A percentile compares a stretch with the other conserved stretches of the same genome.
Conservation (phyloP, 139 green algal species). For the Chlorella vulgaris region DNA sequence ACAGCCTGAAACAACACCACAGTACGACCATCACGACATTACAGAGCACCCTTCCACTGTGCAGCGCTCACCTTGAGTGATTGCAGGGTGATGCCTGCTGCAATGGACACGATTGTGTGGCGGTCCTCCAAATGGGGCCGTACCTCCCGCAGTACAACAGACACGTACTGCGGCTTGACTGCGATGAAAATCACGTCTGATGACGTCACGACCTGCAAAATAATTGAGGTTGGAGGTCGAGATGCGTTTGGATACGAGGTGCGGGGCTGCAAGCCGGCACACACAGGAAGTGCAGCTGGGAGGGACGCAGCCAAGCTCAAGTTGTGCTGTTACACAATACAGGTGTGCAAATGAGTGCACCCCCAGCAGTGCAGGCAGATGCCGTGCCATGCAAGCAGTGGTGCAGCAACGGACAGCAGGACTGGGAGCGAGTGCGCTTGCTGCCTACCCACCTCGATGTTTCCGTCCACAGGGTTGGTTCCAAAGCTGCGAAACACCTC, state of each 20-base stretch:
- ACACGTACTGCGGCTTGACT: conserved; percentile 93
- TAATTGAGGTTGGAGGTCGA: not conserved
- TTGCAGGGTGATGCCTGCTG: conserved; percentile 86
- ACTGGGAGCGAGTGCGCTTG: too few relatives aligned
- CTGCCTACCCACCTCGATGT: conserved; percentile 59
- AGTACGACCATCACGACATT: not conserved
- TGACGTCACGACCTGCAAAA: conserved; percentile 63
- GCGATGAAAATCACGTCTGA: conserved; percentile 90
- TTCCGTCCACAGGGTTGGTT: conserved; percentile 42
- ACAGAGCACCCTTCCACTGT: not conserved
- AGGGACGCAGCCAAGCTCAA: too few relatives aligned
- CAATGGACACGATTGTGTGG: conserved; percentile 91
- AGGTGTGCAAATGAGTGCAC: too few relatives aligned
- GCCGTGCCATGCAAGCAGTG: too few relatives aligned
- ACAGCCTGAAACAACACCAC: too few relatives aligned
- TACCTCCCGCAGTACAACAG: conserved; percentile 71
- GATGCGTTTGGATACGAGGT: not conserved
- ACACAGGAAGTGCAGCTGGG: not conserved
- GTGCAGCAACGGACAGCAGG: too few relatives aligned
- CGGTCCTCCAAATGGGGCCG: conserved; percentile 40
- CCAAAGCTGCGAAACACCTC: conserved; percentile 79
- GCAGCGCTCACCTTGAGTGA: conserved; percentile 7
- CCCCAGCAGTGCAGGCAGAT: too few relatives aligned
- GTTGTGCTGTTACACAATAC: too few relatives aligned
- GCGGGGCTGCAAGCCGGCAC: not conserved